Percentiles rank a stretch among this genome's conserved stretches.
phyloP scores from a whole-genome alignment of 2,329 filamentous ascomycete species.

The Ophiostoma triangulosporum region DNA sequence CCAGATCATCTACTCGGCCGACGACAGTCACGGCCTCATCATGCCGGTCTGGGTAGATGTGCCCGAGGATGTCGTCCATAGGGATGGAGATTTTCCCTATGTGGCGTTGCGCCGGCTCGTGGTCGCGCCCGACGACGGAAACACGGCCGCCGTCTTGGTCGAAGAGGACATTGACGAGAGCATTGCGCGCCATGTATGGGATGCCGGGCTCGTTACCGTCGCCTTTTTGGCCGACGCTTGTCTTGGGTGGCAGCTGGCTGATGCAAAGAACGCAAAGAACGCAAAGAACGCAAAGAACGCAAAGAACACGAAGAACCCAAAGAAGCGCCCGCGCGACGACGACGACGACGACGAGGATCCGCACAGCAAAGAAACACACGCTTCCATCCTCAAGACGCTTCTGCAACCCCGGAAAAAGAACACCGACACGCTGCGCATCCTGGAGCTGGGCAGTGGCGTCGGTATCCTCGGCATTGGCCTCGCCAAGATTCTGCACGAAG shows the following conservation, averaged over 20 bases:
- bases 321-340: background rate
- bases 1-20: slow-evolving; percentile 14
- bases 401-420: background rate
- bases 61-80: slow-evolving; percentile 3
- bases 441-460: slow-evolving; percentile 45
- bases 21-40: slow-evolving; percentile 23
- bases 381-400: background rate
- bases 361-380: background rate
- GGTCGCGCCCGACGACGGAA: slow-evolving; percentile 5
- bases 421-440: slow-evolving; percentile 24
- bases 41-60: slow-evolving; percentile 30
- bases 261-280: background rate
- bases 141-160: slow-evolving; percentile 24
- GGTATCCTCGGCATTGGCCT: slow-evolving; percentile 41
- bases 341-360: background rate
- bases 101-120: slow-evolving; percentile 22
- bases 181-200: slow-evolving; percentile 47
- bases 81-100: slow-evolving; percentile 7
- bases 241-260: background rate
- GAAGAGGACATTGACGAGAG: slow-evolving; percentile 47
- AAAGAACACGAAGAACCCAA: background rate
- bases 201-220: slow-evolving; percentile 37
- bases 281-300: background rate
- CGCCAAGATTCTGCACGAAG: slow-evolving; percentile 17
- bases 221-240: slow-evolving; percentile 22